Evolutionary conservation across 805 yeast species (phyloP), one percentile per base, ranked within the genome.

Genomic region (Saccharomycopsis javanensis): DNA sequence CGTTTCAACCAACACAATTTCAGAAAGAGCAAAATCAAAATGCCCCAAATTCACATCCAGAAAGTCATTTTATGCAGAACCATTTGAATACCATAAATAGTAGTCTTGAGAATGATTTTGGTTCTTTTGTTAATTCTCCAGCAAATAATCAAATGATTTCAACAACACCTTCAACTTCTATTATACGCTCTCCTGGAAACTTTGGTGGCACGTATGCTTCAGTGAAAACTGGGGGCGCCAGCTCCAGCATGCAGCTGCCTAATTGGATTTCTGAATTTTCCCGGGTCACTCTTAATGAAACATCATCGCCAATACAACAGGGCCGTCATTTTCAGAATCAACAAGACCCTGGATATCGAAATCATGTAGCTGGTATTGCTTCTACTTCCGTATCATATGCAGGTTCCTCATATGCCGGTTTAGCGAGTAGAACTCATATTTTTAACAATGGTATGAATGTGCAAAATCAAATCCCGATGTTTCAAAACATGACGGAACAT

Each of bases 31-130:
- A 25, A 8, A 35, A n/a, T 16, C 13, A 13, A 8, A 31, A 28
- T 15, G 15, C 42, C 11, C 30, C 7, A 25, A 25, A 10, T 7
- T 11, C 45, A 10, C 42, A 51, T 20, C 38, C 8, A 16, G 10
- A 16, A 3, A 33, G 20, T 16, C 8, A 18, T 23, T 55, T 55
- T 30, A 33, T 30, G 20, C 42, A 27, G 25, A 53, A 34, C 23
- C 55, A 51, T 52, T 35, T 55, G n/a, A 58, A 50, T 35, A 52
- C 57, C 3, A 18, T 37, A 15, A 55, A 58, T 33, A 18, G 20
- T 11, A 18, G 48, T n/a, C 45, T 59, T 4, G 60, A 59, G 35
- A 50, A 28, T 25, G 59, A 56, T 8, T 59, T 54, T 30, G 28
- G 48, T 18, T n/a, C 25, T 7, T 56, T 56, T 25, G 53, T 38